These are phyloP conservation scores for Fusarium cyanostomum DNA, from an alignment of 2,329 filamentous ascomycete species.

Conservation along the genomic window DNA sequence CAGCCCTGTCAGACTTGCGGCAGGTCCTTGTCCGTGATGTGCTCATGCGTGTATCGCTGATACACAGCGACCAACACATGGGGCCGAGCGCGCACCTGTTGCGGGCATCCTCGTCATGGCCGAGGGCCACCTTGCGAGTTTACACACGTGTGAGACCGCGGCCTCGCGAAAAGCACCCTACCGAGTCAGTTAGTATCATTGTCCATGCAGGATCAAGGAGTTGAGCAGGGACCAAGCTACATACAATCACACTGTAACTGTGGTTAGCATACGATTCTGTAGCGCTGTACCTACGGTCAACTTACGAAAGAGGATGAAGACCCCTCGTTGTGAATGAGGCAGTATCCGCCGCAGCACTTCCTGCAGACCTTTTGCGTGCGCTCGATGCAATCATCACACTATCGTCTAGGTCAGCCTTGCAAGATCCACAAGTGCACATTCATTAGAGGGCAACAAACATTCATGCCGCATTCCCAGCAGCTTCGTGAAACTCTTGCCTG, in stretches of 20 bases:
- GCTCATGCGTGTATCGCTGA: not conserved
- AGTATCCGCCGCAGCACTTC: conserved; percentile 82
- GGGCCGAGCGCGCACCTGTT: not conserved
- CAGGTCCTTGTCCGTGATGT: conserved; percentile 5
- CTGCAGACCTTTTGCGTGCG: conserved; percentile 76
- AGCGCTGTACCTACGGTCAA: conserved; percentile 12
- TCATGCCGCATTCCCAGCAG: conserved; percentile 88
- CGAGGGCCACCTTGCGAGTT: not conserved
- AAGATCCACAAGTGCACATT: rapidly evolving
- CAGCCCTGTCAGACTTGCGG: conserved; percentile 11
- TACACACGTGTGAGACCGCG: conserved; percentile 46
- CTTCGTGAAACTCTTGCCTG: conserved; percentile 71
- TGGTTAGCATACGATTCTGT: conserved; percentile 43
- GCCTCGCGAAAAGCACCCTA: conserved; percentile 49
- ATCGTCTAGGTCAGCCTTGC: conserved; percentile 18
- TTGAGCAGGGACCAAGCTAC: conserved; percentile 12
- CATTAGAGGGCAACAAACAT: conserved; percentile 60
- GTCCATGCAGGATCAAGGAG: not conserved
- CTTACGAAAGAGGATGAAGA: conserved; percentile 71
- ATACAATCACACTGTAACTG: conserved; percentile 58
- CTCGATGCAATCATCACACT: conserved; percentile 81
- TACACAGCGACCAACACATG: not conserved
- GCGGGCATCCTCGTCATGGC: not conserved
- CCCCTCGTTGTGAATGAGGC: conserved; percentile 83
- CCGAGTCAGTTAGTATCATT: conserved; percentile 22